phyloP scores from a whole-genome alignment of 768 basidiomycete species.

The Xerocomellus amylosporus region DNA sequence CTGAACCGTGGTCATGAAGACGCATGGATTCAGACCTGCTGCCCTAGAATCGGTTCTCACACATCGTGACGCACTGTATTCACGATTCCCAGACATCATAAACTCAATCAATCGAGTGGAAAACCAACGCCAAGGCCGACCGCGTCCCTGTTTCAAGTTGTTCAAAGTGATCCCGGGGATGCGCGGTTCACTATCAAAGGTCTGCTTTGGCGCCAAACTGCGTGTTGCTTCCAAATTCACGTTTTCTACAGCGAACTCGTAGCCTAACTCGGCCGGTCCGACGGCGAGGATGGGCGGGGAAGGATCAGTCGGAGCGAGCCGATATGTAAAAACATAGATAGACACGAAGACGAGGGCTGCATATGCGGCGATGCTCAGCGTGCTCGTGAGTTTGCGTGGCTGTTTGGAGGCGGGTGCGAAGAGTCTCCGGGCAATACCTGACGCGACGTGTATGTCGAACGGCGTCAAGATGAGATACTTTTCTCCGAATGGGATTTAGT shows the following conservation, averaged over 20 bases:
- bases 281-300: slow-evolving; percentile 42
- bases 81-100: too few relatives aligned
- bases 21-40: too few relatives aligned
- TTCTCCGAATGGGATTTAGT: slow-evolving; percentile 71
- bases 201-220: too few relatives aligned
- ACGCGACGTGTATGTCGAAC: slow-evolving; percentile 58
- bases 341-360: slow-evolving; percentile 57
- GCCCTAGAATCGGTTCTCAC: too few relatives aligned
- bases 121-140: too few relatives aligned
- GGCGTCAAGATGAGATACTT: slow-evolving; percentile 65
- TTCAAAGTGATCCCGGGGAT: too few relatives aligned
- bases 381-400: slow-evolving; percentile 37
- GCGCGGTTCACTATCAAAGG: too few relatives aligned
- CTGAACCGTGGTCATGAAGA: too few relatives aligned
- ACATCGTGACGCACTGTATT: too few relatives aligned
- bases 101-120: too few relatives aligned
- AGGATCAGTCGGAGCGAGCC: slow-evolving; percentile 47
- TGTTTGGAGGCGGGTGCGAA: slow-evolving; percentile 37
- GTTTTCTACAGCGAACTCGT: slow-evolving; percentile 49
- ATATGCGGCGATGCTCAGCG: slow-evolving; percentile 64
- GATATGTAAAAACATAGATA: slow-evolving; percentile 68
- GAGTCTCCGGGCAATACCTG: slow-evolving; percentile 59
- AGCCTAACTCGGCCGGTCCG: slow-evolving; percentile 77
- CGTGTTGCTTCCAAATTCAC: too few relatives aligned
- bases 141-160: too few relatives aligned